Percentiles rank a stretch among this genome's conserved stretches.
phyloP scores from a whole-genome alignment of 805 yeast genomes.

The Starmerella sp. region DNA sequence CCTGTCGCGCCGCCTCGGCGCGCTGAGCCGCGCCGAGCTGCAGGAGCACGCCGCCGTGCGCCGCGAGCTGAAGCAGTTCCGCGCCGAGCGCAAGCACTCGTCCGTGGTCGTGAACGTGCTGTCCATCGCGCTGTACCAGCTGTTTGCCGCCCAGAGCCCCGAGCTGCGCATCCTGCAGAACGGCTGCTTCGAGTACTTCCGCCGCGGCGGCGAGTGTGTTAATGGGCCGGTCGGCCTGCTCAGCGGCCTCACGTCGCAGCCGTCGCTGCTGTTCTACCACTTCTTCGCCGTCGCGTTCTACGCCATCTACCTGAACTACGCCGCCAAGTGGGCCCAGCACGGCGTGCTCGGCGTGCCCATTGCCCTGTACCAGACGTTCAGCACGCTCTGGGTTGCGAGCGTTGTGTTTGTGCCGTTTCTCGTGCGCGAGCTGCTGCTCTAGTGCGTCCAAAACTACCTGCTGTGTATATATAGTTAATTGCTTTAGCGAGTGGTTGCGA shows the following conservation, averaged over 20 bases:
- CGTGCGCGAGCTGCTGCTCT: constrained; percentile 25
- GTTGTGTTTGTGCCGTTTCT: constrained; percentile 72
- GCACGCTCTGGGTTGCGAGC: constrained; percentile 61
- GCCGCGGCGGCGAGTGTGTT: constrained; percentile 71
- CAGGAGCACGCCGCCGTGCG: constrained; percentile 46
- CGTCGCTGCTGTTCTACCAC: constrained; percentile 64
- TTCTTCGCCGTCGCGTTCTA: constrained; percentile 87
- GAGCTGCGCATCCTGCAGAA: constrained; percentile 59
- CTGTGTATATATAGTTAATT: background rate
- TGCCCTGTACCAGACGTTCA: constrained; percentile 58
- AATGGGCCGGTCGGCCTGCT: constrained; percentile 71
- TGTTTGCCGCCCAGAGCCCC: constrained; percentile 75
- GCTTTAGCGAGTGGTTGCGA: too few species aligned
- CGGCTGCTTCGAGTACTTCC: constrained; percentile 84
- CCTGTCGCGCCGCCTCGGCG: constrained; percentile 51
- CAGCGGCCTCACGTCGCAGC: constrained; percentile 69
- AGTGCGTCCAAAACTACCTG: too few species aligned
- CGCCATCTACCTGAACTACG: constrained; percentile 58
- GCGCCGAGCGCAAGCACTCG: constrained; percentile 61
- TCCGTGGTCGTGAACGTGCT: constrained; percentile 82
- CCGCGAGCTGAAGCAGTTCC: constrained; percentile 54
- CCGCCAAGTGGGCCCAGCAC: constrained; percentile 30
- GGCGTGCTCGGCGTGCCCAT: constrained; percentile 60
- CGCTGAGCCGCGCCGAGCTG: constrained; percentile 41
- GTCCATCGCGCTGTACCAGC: constrained; percentile 77